Evolutionary conservation across 2,329 filamentous ascomycete species (phyloP).

Genomic region (Corynespora cassiicola): DNA sequence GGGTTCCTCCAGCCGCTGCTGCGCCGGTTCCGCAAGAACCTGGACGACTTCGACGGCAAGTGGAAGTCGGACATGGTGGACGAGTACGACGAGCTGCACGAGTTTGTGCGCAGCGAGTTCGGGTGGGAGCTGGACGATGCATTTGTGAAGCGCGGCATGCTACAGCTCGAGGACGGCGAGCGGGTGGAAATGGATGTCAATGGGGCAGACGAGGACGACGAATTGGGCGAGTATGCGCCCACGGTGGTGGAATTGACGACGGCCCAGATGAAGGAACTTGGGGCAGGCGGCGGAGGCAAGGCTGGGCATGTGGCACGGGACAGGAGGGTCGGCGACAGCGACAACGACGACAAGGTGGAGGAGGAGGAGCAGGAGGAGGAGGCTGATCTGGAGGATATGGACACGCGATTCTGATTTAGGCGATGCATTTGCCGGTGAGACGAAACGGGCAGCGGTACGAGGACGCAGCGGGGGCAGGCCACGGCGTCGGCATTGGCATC

Average conservation of each 20-base stretch:
- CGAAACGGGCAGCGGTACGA: too few species aligned
- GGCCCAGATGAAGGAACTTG: constrained; percentile 49
- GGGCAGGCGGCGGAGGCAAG: constrained; percentile 31
- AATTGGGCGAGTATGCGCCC: constrained; percentile 70
- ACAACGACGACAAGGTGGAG: constrained; percentile 24
- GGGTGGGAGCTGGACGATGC: constrained; percentile 65
- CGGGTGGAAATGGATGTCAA: constrained; percentile 64
- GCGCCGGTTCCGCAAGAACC: constrained; percentile 56
- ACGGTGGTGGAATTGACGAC: constrained; percentile 62
- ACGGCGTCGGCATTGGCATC: too few species aligned
- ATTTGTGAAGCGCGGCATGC: constrained; percentile 62
- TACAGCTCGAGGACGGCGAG: constrained; percentile 69
- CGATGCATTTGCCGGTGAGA: constrained; percentile 10
- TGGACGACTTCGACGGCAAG: constrained; percentile 56
- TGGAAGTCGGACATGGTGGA: constrained; percentile 54
- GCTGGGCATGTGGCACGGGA: too few species aligned
- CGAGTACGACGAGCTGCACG: constrained; percentile 62
- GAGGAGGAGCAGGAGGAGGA: constrained; percentile 47
- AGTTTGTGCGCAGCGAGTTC: constrained; percentile 60
- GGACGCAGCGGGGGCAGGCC: too few species aligned
- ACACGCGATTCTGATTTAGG: constrained; percentile 41
- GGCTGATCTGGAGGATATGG: constrained; percentile 47
- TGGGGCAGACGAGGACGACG: constrained; percentile 65
- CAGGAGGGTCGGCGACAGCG: constrained; percentile 23
- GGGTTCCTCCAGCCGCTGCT: constrained; percentile 61